These are phyloP conservation scores for Leucosporidium scottii DNA, from an alignment of 768 basidiomycete species.

Conservation along the genomic window DNA sequence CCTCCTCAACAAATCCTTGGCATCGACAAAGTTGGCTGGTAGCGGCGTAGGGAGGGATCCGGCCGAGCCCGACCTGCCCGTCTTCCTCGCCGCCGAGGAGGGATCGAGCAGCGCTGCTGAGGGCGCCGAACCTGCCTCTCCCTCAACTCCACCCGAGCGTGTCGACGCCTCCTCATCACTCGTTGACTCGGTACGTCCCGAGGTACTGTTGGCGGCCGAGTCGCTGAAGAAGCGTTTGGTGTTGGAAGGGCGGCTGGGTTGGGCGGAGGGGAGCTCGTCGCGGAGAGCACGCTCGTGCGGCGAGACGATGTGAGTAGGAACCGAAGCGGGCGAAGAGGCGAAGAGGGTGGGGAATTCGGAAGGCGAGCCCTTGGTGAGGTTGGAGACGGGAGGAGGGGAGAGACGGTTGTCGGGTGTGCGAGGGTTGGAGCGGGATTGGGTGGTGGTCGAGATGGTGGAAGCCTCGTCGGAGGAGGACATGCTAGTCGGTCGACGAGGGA, in stretches of 20 bases:
- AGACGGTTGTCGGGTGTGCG: not conserved
- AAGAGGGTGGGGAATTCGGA: not conserved
- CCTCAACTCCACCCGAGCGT: too few species aligned
- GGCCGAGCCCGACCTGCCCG: conserved; percentile 1
- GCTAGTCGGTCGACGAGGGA: not conserved
- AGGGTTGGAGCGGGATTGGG: not conserved
- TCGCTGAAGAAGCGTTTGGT: not conserved
- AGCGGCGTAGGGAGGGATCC: conserved; percentile 9
- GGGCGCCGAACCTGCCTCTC: too few species aligned
- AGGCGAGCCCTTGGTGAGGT: not conserved
- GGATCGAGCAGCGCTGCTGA: not conserved
- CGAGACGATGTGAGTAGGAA: not conserved
- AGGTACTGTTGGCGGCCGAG: too few species aligned
- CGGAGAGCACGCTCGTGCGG: conserved; percentile 24
- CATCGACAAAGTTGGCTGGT: conserved; percentile 24
- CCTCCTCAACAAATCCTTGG: conserved; percentile 21
- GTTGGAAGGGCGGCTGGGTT: too few species aligned
- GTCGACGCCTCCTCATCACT: too few species aligned
- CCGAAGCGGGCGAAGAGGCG: not conserved
- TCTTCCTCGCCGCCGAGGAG: not conserved
- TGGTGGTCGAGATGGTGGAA: not conserved
- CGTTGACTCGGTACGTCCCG: too few species aligned
- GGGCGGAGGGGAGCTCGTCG: conserved; percentile 2
- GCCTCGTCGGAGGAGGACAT: not conserved
- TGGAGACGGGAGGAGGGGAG: not conserved